Base-by-base conservation (phyloP, 129 eudicot species). In the Logfia minima region DNA sequence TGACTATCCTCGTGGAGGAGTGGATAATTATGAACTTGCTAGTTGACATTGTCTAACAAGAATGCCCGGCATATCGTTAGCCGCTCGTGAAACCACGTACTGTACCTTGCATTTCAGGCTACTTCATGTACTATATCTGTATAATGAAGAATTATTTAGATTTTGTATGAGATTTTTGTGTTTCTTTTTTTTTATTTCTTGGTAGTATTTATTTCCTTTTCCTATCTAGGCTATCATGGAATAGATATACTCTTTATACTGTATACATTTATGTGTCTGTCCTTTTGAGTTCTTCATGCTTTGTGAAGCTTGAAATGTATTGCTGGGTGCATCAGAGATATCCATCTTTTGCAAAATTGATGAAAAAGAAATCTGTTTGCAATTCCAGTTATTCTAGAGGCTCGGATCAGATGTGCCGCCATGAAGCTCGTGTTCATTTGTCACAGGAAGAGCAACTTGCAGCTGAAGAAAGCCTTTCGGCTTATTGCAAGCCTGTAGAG, bases 401-500 rank as follows among this genome's bases (percentile, higher is more conserved):
- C 76, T 83, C 88, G 75, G 97, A 91, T 81, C 97, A 89, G 77
- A 89, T 88, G 90, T 86, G 92, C 89, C 93, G 86, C 58, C 86
- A 91, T 73, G 96, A 86, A 83, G 83, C 88, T 71, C 89, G 78
- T 71, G 84, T 41, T 60, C 92, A 85, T 79, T 86, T 95, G 84
- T 87, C 97, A 72, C 85, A 83, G 19, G 97, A 95, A 70, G 97
- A 95, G 81, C 88, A 88, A 81, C 75, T 74, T 83, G 97, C 92
- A 58, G 99, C 99, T 75, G 99, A 95, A 82, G 96, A 91, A 77
- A 88, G 99, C 85, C 90, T 95, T 68, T 83, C 97, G 29, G 83
- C 74, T 32, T 95, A 91, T 71, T 95, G 99, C 94, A 95, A 95
- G 81, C 99, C 99, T 73, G 97, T 95, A 66, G 99, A 95, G 52